Percentiles rank a stretch among this genome's conserved stretches.
phyloP scores from a whole-genome alignment of 164 flowering plant species.

The Magnolia changhungtana region DNA sequence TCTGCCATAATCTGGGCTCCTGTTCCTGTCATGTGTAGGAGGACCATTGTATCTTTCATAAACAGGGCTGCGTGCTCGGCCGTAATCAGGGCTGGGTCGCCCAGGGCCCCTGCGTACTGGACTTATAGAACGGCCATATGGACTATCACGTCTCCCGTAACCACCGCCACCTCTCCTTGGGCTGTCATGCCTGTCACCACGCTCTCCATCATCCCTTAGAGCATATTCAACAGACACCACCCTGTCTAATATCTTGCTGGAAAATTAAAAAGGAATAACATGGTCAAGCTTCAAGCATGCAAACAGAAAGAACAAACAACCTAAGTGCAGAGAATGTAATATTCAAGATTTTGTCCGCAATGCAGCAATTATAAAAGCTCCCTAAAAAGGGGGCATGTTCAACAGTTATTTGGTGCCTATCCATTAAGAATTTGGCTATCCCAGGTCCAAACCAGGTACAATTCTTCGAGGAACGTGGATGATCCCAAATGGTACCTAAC shows the following conservation, averaged over 20 bases:
- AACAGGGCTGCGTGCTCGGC: constrained; percentile 33
- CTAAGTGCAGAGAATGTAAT: too few relatives aligned
- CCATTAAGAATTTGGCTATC: too few relatives aligned
- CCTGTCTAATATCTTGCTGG: constrained; percentile 83
- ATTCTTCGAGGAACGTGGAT: too few relatives aligned
- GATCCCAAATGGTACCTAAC: too few relatives aligned
- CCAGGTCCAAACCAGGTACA: too few relatives aligned
- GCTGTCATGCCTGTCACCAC: constrained; percentile 51
- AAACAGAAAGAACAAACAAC: too few relatives aligned
- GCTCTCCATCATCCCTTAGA: constrained; percentile 79
- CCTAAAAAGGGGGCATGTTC: too few relatives aligned
- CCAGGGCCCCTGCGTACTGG: constrained; percentile 23
- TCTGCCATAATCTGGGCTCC: constrained; percentile 32
- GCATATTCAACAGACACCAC: constrained; percentile 97
- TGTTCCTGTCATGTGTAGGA: constrained; percentile 18
- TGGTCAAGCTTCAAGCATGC: too few relatives aligned
- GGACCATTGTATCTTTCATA: constrained; percentile 32
- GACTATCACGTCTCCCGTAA: constrained; percentile 28
- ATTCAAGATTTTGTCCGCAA: too few relatives aligned
- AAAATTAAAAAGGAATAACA: not conserved
- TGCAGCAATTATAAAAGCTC: too few relatives aligned
- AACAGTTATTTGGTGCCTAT: too few relatives aligned
- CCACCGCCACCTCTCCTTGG: constrained; percentile 41
- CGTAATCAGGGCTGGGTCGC: constrained; percentile 39
- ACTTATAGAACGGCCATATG: constrained; percentile 30